These are phyloP conservation scores for Capsicum pubescens DNA, from an alignment of 257 asterid species.

Conservation along the genomic window DNA sequence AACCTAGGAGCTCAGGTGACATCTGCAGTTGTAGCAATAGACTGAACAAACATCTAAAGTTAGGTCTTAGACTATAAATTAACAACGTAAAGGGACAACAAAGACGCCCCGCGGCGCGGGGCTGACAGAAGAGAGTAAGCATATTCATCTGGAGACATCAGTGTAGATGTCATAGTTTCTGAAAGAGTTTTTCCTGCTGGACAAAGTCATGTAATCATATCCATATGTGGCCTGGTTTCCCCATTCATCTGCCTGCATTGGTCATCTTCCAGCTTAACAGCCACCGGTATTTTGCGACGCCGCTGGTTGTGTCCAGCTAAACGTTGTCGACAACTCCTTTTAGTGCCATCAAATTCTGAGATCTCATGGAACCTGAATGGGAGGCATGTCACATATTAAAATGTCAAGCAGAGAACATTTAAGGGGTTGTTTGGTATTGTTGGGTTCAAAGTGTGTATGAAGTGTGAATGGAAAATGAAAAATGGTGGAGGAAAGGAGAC, in stretches of 20 bases:
- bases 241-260: constrained; percentile 34
- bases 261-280: constrained; percentile 30
- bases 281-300: constrained; percentile 37
- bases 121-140: constrained; percentile 80
- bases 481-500: too few species aligned
- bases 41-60: neutral
- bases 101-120: neutral
- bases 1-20: neutral
- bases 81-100: neutral
- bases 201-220: constrained; percentile 18
- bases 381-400: neutral
- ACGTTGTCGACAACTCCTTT: constrained; percentile 64
- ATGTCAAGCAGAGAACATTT: neutral
- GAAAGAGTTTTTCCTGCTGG: constrained; percentile 24
- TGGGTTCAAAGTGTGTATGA: too few species aligned
- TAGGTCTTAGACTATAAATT: neutral
- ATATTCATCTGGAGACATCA: constrained; percentile 22
- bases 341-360: constrained; percentile 56
- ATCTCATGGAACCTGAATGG: constrained; percentile 57
- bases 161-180: constrained; percentile 35
- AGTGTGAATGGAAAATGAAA: too few species aligned
- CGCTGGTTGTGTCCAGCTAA: constrained; percentile 65
- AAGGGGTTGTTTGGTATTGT: neutral
- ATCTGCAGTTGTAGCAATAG: neutral
- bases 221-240: neutral